Evolutionary conservation across 169 alveolate species (phyloP).

Genomic region (Cryptosporidium bovis): DNA sequence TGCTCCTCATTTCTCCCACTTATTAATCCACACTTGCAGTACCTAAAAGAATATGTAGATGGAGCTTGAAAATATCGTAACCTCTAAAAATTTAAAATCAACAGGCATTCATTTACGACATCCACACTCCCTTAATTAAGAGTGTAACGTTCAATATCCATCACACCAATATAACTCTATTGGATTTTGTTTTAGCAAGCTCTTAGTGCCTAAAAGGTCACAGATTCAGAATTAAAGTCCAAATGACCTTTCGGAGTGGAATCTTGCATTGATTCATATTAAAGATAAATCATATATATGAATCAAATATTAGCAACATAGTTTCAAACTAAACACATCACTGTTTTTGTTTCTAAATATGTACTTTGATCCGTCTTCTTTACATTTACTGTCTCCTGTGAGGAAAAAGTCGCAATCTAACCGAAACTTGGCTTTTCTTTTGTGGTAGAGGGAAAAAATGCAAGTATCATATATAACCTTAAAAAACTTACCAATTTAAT

Average conservation of each 20-base stretch:
- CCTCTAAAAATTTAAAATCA: no score
- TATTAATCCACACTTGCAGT: no score
- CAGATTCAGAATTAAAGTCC: neutral
- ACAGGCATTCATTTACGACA: no score
- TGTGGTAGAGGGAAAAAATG: neutral
- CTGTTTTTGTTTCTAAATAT: no score
- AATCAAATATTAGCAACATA: no score
- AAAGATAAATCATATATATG: neutral
- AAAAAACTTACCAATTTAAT: conserved; percentile 84
- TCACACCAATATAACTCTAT: conserved; percentile 25
- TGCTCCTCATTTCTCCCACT: no score
- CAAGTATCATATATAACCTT: conserved; percentile 33
- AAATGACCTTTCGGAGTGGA: conserved; percentile 80
- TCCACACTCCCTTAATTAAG: no score
- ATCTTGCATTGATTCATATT: conserved; percentile 65
- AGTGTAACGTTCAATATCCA: conserved; percentile 6
- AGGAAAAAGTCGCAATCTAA: neutral
- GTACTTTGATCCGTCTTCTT: neutral
- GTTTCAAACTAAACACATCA: no score
- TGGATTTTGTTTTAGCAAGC: conserved; percentile 23
- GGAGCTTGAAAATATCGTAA: no score
- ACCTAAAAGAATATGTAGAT: no score
- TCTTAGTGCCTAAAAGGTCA: conserved; percentile 73
- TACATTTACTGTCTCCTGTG: neutral
- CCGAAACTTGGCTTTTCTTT: neutral